Percentiles rank a stretch among this genome's conserved stretches.
Conservation (phyloP, 306 rosid species). For the Rosa lucieae region DNA sequence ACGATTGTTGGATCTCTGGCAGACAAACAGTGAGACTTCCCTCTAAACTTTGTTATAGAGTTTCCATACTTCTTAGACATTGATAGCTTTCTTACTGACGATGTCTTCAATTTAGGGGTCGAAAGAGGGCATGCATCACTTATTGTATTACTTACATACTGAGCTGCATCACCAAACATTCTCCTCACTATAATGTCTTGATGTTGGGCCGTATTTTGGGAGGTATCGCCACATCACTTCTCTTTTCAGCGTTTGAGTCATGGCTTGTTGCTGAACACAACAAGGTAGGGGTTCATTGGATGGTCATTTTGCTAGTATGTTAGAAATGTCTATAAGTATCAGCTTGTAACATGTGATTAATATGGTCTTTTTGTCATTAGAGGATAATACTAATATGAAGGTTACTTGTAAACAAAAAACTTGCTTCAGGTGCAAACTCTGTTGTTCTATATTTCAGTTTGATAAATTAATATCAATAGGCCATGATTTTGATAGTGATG, state of each 20-base stretch:
- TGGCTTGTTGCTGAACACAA: constrained; percentile 99
- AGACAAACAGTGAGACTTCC: constrained; percentile 84
- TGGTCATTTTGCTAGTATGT: not conserved
- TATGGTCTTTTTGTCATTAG: not conserved
- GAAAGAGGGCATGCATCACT: constrained; percentile 95
- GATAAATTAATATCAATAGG: not conserved
- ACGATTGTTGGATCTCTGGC: constrained; percentile 99
- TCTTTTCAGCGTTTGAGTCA: constrained; percentile 95
- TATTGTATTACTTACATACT: constrained; percentile 92
- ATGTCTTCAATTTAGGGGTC: constrained; percentile 60
- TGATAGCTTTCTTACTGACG: not conserved
- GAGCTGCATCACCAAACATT: constrained; percentile 97
- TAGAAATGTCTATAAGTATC: not conserved
- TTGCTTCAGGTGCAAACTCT: not conserved
- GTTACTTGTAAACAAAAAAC: not conserved
- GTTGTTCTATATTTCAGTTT: not conserved
- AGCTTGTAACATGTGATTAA: not conserved
- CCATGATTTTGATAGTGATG: not conserved
- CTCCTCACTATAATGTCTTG: constrained; percentile 81
- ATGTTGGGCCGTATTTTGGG: constrained; percentile 99
- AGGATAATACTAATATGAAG: not conserved
- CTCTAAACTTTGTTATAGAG: not conserved
- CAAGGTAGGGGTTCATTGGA: constrained; percentile 55
- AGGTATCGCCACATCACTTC: constrained; percentile 96
- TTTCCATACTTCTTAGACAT: not conserved